Evolutionary conservation across 345 rosid genomes (phyloP), one percentile per base, ranked within the genome.

Genomic region (Eucalyptus erythrocorys): DNA sequence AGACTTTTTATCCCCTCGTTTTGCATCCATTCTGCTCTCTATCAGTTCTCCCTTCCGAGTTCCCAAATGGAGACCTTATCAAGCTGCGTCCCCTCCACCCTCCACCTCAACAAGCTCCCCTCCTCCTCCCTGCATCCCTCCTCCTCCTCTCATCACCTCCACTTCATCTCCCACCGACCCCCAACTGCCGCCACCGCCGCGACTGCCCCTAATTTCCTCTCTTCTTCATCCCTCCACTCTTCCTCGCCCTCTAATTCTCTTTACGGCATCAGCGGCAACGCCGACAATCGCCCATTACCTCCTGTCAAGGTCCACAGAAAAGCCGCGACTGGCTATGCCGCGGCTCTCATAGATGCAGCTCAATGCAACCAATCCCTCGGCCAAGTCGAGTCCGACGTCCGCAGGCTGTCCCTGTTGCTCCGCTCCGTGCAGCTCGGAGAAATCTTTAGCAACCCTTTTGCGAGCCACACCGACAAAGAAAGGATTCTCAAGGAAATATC

Each of bases 271-370:
- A 71, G 14, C 27, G 13, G 82, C 45, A 37, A 37, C 27, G 27
- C 45, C 27, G 27, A 71, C 45, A 10, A 40, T 71, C 1, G 4
- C 1, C 13, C 82, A 19, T 37, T 5, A 37, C 81, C 92, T 42
- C 59, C 92, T 26, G 91, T 91, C 10, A n/a, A 48, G 24, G 57
- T 49, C 87, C 95, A 96, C 87, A 91, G 66, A 5, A 96, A 90
- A 84, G 95, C 96, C 5, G 94, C 95, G 27, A 92, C 90, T 5
- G 98, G 99, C 37, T 97, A 94, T 64, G 97, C 97, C 3, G 98
- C 95, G 1, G 99, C 99, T 6, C 97, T 97, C 86, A 88, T 96
- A 13, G 95, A 94, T 86, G 92, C 92, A 59, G 91, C 95, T 86
- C 95, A 89, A 16, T 87, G 92, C 90, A 93, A 89, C 90, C 80